Conservation (phyloP, 1,284 basidiomycete genomes). For the Ganoderma leucocontextum region DNA sequence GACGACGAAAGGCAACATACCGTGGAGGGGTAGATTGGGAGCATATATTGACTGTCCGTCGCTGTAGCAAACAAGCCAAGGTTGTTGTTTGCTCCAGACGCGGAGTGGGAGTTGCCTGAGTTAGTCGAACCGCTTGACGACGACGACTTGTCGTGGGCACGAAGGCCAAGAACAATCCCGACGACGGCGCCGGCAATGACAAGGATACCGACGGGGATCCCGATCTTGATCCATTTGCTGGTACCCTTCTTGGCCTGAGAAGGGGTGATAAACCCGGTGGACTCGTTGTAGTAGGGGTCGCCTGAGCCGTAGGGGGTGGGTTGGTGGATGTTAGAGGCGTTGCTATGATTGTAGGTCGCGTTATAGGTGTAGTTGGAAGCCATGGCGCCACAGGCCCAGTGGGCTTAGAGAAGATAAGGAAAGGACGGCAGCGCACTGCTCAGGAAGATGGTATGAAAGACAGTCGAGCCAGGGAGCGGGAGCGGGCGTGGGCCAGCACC, state of each 20-base stretch:
- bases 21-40: conserved; percentile 89
- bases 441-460: conserved; percentile 15
- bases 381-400: conserved; percentile 40
- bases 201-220: conserved; percentile 67
- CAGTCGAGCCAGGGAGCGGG: conserved; percentile 20
- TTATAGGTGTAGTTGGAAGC: conserved; percentile 56
- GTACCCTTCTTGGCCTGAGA: conserved; percentile 45
- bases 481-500: conserved; percentile 21
- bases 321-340: conserved; percentile 28
- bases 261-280: conserved; percentile 71
- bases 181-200: conserved; percentile 82
- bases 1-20: conserved; percentile 55
- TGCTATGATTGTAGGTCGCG: conserved; percentile 49
- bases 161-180: conserved; percentile 77
- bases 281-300: conserved; percentile 72
- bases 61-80: conserved; percentile 77
- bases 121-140: conserved; percentile 24
- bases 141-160: conserved; percentile 56
- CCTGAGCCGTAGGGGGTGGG: conserved; percentile 56
- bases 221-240: conserved; percentile 72
- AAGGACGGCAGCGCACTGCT: conserved; percentile 39
- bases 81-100: conserved; percentile 61
- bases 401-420: conserved; percentile 36
- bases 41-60: conserved; percentile 76
- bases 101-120: conserved; percentile 31